A percentile compares a stretch with the other conserved stretches of the same genome.
phyloP scores from a whole-genome alignment of 2,329 filamentous ascomycete genomes.

The Anisogramma anomala region DNA sequence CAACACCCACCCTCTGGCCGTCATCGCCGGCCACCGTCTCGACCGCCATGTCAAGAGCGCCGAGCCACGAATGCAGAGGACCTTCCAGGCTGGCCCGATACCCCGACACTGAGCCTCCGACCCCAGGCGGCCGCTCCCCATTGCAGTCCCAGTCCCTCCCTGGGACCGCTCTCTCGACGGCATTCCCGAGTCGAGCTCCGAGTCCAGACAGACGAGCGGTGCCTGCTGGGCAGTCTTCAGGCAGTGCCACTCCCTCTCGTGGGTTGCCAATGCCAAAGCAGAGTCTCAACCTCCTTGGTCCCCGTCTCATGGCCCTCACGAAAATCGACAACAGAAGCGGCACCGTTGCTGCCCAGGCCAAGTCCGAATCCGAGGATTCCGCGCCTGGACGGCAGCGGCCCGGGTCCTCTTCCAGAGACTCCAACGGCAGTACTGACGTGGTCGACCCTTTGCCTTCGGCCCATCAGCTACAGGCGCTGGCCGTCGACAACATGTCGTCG shows the following conservation, averaged over 20 bases:
- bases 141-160: neutral
- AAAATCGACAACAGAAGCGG: no score
- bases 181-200: neutral
- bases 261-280: neutral
- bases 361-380: no score
- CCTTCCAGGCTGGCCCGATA: neutral
- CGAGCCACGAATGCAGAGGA: neutral
- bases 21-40: conserved; percentile 3
- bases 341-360: no score
- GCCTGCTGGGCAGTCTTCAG: conserved; percentile 1
- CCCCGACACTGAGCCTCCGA: neutral
- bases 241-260: neutral
- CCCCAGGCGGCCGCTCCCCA: neutral
- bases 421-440: no score
- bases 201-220: neutral
- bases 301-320: no score
- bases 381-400: no score
- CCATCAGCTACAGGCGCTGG: conserved; percentile 4
- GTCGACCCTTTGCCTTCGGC: no score
- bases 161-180: neutral
- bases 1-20: conserved; percentile 11
- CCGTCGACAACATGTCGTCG: conserved; percentile 14
- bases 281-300: no score
- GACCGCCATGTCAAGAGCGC: conserved; percentile 4
- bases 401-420: no score